Base-by-base conservation (phyloP, 306 rosid species). In the Fragaria nilgerrensis region DNA sequence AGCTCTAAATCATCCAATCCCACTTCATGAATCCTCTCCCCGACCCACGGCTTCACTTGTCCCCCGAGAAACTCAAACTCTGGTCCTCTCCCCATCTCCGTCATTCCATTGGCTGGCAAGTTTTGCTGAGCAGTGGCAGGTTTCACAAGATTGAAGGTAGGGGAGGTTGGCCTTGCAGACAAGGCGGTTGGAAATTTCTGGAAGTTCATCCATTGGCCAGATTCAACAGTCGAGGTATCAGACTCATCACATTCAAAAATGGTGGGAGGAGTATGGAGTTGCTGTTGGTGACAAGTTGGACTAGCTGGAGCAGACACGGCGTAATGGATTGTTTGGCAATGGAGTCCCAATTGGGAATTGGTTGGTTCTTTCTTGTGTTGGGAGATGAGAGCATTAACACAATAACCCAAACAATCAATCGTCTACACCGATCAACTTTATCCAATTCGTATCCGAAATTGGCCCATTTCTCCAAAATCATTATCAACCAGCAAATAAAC, bases 291-390 rank as follows among this genome's bases (percentile, higher is more conserved):
- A 41, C 92, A 92, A 15, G 92, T 91, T 19, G 97, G 96, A 70
- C 98, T 91, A 41, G 98, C 90, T 0, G 99, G 99, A 34, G 97
- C 99, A 12, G 99, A 95, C 50, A 91, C 95, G 11, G 99, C 97
- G 15, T 86, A 87, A 91, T 90, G 75, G 94, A 95, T 80, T 88
- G 91, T 81, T 80, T 92, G 75, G 91, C 89, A 14, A 91, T 84
- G 77, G 92, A 76, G 19, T 90, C 99, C 99, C 99, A 95, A 49
- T 83, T 92, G 14, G 97, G 97, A 67, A 92, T 86, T 37, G 90
- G 92, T 71, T 92, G 91, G 27, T 89, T 87, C 66, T 88, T 88
- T 74, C 88, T 90, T 2, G 97, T 90, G 55, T 90, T 88, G 36
- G 97, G 96, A 29, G 98, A 94, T 0, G 91, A 86, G 68, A 90